Evolutionary conservation across 768 basidiomycete genomes (phyloP).

Genomic region (Rhizopogon vesiculosus): DNA sequence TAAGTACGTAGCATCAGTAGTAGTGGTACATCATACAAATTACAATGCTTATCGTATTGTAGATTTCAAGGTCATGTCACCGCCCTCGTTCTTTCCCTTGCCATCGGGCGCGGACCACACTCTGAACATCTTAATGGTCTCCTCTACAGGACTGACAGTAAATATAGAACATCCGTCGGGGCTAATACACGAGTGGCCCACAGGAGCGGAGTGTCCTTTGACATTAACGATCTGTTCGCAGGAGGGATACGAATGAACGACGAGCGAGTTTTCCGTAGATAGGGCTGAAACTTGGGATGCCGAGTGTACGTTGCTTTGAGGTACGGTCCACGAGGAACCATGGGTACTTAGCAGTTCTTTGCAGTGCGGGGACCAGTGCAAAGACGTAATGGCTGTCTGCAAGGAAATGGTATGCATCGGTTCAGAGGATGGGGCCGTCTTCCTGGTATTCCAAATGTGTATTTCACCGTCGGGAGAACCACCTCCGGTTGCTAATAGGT

Average conservation of each 20-base stretch:
- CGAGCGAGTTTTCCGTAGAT: constrained; percentile 35
- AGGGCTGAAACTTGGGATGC: constrained; percentile 17
- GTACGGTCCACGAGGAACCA: constrained; percentile 31
- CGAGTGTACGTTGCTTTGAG: constrained; percentile 14
- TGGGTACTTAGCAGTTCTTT: constrained; percentile 87
- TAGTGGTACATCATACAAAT: constrained; percentile 1
- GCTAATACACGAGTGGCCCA: constrained; percentile 59
- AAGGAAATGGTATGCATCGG: constrained; percentile 41
- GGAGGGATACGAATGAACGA: constrained; percentile 51
- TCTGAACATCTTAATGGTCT: constrained; percentile 72
- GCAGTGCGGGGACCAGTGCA: constrained; percentile 70
- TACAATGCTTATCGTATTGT: constrained; percentile 19
- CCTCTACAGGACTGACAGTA: constrained; percentile 58
- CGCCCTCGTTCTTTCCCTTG: constrained; percentile 12
- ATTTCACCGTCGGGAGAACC: constrained; percentile 57
- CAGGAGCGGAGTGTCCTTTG: constrained; percentile 47
- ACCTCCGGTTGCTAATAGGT: constrained; percentile 63
- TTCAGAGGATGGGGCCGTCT: constrained; percentile 38
- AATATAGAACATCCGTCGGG: constrained; percentile 61
- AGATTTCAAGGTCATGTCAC: constrained; percentile 18
- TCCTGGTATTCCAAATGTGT: constrained; percentile 44
- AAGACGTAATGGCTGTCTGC: constrained; percentile 52
- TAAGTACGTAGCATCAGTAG: constrained; percentile 6
- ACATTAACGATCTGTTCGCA: constrained; percentile 47
- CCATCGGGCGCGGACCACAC: constrained; percentile 43